Base-by-base conservation (phyloP, 2,329 filamentous ascomycete species). In the Ambrosiella xylebori region DNA sequence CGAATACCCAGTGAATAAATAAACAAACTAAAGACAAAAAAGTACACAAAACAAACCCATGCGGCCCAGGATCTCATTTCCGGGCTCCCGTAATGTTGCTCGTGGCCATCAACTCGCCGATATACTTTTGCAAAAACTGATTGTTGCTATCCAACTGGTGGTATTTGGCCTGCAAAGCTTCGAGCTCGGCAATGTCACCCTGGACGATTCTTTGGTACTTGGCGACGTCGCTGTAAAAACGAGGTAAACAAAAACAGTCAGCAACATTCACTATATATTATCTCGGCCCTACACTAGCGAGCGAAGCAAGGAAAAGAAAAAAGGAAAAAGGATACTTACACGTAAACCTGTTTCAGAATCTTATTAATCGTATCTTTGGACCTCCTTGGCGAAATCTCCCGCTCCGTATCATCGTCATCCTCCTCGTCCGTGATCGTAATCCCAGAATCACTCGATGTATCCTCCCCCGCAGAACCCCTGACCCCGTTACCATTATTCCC, bases 141-240 rank as follows among this genome's bases (percentile, higher is more conserved):
- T 98, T 98, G 70, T 96, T 90, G 69, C 80, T 93, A 70, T 97
- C 90, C 57, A 98, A 81, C 71, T 95, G 96, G 72, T 96, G 88
- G 68, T 98, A 90, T 68, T 97, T 91, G 64, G 86, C 85, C 70
- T 89, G 88, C 63, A 97, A 90, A 37, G 88, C 87, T 67, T 98
- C 93, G 68, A 97, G 94, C 56, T 89, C 86, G 70, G 95, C 88
- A 63, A 95, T 88, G 49, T 97, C 85, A 62, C 85, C 87, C 61
- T 94, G 77, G 39, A 98, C 80, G 36, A 88, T 95, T 57, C 89
- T 87, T 71, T 98, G 93, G 36, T 97, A 75, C 52, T 82, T 80
- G 69, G 88, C 88, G 60, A 91, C 90, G 72, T 96, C 89, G 69
- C 90, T 95, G 66, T 11, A n/a, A 12, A 19, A 4, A n/a, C 8